These are phyloP conservation scores for Byssochlamys sp. DNA, from an alignment of 2,329 filamentous ascomycete genomes.

Conservation along the genomic window DNA sequence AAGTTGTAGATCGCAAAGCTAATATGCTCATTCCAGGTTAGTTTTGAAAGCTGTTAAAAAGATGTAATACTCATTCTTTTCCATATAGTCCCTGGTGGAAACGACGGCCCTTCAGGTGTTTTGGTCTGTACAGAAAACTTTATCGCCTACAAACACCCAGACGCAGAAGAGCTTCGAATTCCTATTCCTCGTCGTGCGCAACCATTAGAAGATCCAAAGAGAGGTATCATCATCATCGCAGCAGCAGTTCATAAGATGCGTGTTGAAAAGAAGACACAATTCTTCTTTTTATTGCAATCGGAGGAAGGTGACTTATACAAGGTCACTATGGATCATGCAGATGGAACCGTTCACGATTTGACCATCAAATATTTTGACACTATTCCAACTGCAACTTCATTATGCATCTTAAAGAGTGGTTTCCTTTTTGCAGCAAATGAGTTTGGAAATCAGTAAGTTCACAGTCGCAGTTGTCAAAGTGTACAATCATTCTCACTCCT, in stretches of 20 bases:
- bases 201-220: slow-evolving; percentile 79
- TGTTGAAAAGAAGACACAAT: too few species aligned
- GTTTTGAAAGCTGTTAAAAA: too few species aligned
- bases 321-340: slow-evolving; percentile 79
- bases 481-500: too few species aligned
- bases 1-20: slow-evolving; percentile 79
- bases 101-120: slow-evolving; percentile 87
- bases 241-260: slow-evolving; percentile 96
- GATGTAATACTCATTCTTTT: too few species aligned
- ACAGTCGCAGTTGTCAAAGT: too few species aligned
- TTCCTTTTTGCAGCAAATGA: slow-evolving; percentile 90
- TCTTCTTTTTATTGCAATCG: slow-evolving; percentile 92
- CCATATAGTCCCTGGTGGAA: slow-evolving; percentile 89
- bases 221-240: slow-evolving; percentile 75
- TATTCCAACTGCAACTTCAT: slow-evolving; percentile 72
- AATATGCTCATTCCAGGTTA: slow-evolving; percentile 87
- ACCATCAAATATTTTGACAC: slow-evolving; percentile 98
- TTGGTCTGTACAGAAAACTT: slow-evolving; percentile 89
- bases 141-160: slow-evolving; percentile 90
- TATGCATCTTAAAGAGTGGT: slow-evolving; percentile 90
- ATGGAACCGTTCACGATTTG: slow-evolving; percentile 67
- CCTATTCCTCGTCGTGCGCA: slow-evolving; percentile 79
- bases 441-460: slow-evolving; percentile 86
- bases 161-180: slow-evolving; percentile 79
- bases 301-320: slow-evolving; percentile 99